These are phyloP conservation scores for Psilocybe azurescens DNA, from an alignment of 768 basidiomycete genomes.

Conservation along the genomic window DNA sequence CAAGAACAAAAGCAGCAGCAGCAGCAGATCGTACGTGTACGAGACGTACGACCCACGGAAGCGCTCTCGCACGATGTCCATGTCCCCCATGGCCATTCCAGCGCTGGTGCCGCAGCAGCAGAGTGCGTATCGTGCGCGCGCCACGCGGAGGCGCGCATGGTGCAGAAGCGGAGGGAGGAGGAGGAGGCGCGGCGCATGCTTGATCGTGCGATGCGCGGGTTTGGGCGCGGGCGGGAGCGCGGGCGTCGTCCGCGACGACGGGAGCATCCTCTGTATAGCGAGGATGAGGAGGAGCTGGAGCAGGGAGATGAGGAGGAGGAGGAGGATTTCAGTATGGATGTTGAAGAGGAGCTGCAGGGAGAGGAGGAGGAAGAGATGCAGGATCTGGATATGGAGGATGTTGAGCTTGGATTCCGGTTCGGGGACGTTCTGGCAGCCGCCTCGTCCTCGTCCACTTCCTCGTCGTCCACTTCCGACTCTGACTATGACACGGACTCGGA, in stretches of 20 bases:
- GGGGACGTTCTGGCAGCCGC: background rate
- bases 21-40: conserved; percentile 35
- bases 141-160: background rate
- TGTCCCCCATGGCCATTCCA: background rate
- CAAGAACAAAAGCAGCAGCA: too few species aligned
- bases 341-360: conserved; percentile 26
- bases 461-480: background rate
- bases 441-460: too few species aligned
- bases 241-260: background rate
- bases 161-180: conserved; percentile 3
- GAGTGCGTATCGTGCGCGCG: background rate
- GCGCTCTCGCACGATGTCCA: conserved; percentile 44
- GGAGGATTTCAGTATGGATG: conserved; percentile 29
- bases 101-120: background rate
- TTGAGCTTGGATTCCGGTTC: background rate
- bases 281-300: conserved; percentile 25
- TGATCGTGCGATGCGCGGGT: conserved; percentile 20
- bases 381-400: conserved; percentile 27
- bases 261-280: conserved; percentile 19
- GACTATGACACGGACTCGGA: background rate
- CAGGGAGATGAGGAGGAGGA: too few species aligned
- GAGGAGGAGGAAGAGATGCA: conserved; percentile 30
- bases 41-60: conserved; percentile 43
- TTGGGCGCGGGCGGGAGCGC: background rate
- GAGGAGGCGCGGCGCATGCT: conserved; percentile 17